Conservation (phyloP, 106 monocot genomes). For the Dioscorea alata region DNA sequence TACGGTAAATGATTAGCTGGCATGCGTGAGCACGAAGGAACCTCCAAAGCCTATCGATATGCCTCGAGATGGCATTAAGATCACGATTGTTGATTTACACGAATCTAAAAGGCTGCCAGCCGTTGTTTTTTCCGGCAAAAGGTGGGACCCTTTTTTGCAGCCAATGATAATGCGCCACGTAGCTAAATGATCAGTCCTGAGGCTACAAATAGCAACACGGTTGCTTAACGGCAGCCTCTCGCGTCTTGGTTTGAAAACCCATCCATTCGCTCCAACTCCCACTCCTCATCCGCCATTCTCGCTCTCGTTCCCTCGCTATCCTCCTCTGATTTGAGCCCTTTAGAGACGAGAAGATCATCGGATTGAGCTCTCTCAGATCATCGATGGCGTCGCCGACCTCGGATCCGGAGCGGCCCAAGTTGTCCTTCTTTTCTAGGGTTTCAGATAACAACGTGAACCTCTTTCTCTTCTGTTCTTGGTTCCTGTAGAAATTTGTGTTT, state of each 20-base stretch:
- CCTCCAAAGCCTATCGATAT: no score
- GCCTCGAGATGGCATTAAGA: no score
- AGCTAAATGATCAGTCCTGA: background rate
- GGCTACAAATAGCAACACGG: background rate
- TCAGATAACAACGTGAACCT: background rate
- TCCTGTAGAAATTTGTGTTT: background rate
- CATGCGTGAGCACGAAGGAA: no score
- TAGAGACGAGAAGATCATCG: background rate
- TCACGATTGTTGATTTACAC: no score
- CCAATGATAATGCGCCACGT: no score
- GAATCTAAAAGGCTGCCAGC: no score
- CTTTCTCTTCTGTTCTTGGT: background rate
- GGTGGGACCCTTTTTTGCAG: no score
- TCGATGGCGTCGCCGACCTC: constrained; percentile 9
- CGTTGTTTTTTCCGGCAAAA: no score
- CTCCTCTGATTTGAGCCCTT: no score
- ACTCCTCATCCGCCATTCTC: no score
- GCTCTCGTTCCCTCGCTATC: no score
- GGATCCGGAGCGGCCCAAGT: constrained; percentile 28
- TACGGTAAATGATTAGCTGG: no score
- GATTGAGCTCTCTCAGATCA: background rate
- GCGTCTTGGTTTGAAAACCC: background rate
- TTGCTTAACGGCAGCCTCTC: background rate
- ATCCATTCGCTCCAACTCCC: background rate
- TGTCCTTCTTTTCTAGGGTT: background rate